A percentile compares a stretch with the other conserved stretches of the same genome.
These are phyloP conservation scores for Pythium monospermum DNA, from an alignment of 352 stramenopile genomes.

Conservation along the genomic window DNA sequence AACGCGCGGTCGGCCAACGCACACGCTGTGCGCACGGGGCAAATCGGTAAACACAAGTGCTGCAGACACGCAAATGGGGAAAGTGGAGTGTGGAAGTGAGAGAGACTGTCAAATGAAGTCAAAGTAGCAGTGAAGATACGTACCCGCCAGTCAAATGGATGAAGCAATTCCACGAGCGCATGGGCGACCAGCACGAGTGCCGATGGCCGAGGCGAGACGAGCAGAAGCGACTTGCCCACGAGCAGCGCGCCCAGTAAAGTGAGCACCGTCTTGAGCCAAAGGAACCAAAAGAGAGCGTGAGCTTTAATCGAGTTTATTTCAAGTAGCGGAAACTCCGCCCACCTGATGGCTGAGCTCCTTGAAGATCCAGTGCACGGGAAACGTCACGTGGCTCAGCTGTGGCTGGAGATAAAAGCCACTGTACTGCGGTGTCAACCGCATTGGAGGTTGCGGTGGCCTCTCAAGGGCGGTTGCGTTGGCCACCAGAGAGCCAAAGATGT, in stretches of 20 bases:
- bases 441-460: not conserved
- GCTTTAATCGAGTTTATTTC: not conserved
- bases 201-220: slow-evolving; percentile 46
- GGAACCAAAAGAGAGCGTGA: not conserved
- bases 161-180: slow-evolving; percentile 33
- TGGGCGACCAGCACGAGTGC: slow-evolving; percentile 35
- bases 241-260: slow-evolving; percentile 40
- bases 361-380: slow-evolving; percentile 35
- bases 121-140: not conserved
- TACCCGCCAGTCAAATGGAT: slow-evolving; percentile 59
- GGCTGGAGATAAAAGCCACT: slow-evolving; percentile 31
- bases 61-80: slow-evolving; percentile 10
- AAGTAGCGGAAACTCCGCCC: not conserved
- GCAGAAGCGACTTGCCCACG: slow-evolving; percentile 43
- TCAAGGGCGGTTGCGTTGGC: not conserved
- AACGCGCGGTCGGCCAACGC: slow-evolving; percentile 29
- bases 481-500: not conserved
- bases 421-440: slow-evolving; percentile 27
- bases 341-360: slow-evolving; percentile 61
- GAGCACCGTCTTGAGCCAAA: slow-evolving; percentile 35
- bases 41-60: slow-evolving; percentile 57
- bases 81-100: no score
- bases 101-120: not conserved
- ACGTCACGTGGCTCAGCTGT: slow-evolving; percentile 7
- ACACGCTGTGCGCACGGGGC: slow-evolving; percentile 30